Base-by-base conservation (phyloP, 1,284 basidiomycete genomes). In the Cryptococcus hybrid region DNA sequence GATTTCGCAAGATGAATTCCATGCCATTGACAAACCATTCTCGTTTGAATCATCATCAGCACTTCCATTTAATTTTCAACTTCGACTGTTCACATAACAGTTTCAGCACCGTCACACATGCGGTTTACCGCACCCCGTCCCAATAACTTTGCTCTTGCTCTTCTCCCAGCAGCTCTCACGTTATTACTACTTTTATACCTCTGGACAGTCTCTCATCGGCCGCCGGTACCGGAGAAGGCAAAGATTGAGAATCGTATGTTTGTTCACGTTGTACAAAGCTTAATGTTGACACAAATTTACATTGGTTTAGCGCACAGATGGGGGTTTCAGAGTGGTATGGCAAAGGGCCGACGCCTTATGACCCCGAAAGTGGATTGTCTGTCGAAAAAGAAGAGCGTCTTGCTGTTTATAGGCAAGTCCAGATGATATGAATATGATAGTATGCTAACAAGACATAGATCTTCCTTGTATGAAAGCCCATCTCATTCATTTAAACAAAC, bases 191-290 rank as follows among this genome's bases (percentile, higher is more conserved):
- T 61, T 9, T 55, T 60, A 3, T 64, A 64, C 45, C 40, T 64
- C 35, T 55, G 48, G 39, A 42, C 52, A 1, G 9, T 59, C 12
- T 39, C 42, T 18, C 44, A 40, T 13, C n/a, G 62, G 52, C 62
- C 60, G 2, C 34, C 45, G 8, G 42, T 61, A 18, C 62, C 62
- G 11, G 55, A 59, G 18, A 35, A 56, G 7, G 50, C 49, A 4
- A 36, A 47, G 30, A 46, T 59, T 15, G 57, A 59, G 6, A 48
- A 61, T 50, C 62, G 62, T 64, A 35, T 43, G 62, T 59, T 0
- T 37, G 45, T 37, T 44, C 34, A 7, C 15, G 38, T 38, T 49
- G 6, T 7, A 30, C 30, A 30, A 30, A 30, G 3, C 30, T 30
- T 4, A 30, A 3, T 30, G 30, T 30, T 3, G 30, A 30, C 30